Evolutionary conservation across 1,284 basidiomycete species (phyloP).

Genomic region (Neonothopanus nambi): DNA sequence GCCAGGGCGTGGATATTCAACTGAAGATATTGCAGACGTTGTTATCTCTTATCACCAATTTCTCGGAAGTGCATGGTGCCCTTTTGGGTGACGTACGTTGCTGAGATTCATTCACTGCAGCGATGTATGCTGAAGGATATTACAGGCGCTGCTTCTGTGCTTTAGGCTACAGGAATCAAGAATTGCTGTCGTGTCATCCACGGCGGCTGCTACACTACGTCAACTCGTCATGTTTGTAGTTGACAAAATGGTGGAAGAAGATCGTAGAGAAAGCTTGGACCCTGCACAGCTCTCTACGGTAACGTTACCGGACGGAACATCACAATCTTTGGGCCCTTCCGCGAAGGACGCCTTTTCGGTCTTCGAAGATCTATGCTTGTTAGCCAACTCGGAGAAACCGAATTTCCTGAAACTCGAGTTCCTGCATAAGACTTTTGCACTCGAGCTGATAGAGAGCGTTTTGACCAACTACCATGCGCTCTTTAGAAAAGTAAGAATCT

Average conservation of each 20-base stretch:
- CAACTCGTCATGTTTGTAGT: conserved; percentile 98
- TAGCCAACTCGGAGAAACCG: conserved; percentile 83
- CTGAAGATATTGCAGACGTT: conserved; percentile 90
- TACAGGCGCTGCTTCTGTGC: conserved; percentile 83
- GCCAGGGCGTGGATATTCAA: conserved; percentile 93
- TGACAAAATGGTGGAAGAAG: conserved; percentile 89
- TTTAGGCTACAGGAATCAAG: conserved; percentile 95
- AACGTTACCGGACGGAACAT: conserved; percentile 63
- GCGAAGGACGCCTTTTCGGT: conserved; percentile 86
- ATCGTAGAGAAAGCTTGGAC: conserved; percentile 36
- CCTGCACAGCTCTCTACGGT: conserved; percentile 41
- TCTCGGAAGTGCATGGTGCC: conserved; percentile 75
- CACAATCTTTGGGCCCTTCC: conserved; percentile 70
- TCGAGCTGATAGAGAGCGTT: conserved; percentile 96
- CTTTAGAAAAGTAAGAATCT: conserved; percentile 71
- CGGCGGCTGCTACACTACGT: conserved; percentile 93
- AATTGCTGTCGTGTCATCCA: conserved; percentile 95
- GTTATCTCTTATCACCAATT: conserved; percentile 87
- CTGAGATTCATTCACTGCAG: neutral
- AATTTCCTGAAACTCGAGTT: conserved; percentile 83
- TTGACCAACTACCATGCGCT: conserved; percentile 91
- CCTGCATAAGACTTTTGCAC: conserved; percentile 90
- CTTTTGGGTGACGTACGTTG: conserved; percentile 77
- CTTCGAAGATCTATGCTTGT: conserved; percentile 87
- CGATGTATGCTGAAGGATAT: conserved; percentile 7